These are phyloP conservation scores for Sarocladiaceae sp. DNA, from an alignment of 2,329 filamentous ascomycete genomes.

Conservation along the genomic window DNA sequence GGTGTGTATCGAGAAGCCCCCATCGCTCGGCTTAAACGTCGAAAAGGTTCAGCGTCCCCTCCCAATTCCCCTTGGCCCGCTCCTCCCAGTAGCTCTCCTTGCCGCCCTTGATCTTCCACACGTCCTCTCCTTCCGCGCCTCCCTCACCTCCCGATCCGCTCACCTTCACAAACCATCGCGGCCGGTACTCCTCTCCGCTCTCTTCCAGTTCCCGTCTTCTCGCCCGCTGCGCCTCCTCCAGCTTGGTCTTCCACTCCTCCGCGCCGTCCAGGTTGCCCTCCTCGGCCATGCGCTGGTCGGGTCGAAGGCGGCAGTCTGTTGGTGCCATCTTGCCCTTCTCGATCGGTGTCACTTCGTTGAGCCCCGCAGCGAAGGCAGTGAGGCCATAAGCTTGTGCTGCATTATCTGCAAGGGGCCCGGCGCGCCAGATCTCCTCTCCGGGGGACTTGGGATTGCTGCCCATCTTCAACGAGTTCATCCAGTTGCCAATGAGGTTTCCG, in stretches of 20 bases:
- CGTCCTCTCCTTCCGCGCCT: constrained; percentile 53
- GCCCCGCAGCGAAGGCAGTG: constrained; percentile 73
- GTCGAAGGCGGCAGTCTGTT: constrained; percentile 77
- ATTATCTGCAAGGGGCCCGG: constrained; percentile 70
- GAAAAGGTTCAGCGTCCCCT: constrained; percentile 47
- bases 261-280: constrained; percentile 75
- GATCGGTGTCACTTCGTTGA: constrained; percentile 82
- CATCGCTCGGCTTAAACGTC: too few relatives aligned
- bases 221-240: constrained; percentile 80
- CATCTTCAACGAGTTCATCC: constrained; percentile 69
- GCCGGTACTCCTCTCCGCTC: constrained; percentile 62
- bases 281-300: constrained; percentile 83
- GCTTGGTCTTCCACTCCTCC: constrained; percentile 71
- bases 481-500: constrained; percentile 70
- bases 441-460: constrained; percentile 55
- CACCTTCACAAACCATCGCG: constrained; percentile 78
- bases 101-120: constrained; percentile 71
- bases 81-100: constrained; percentile 95
- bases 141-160: constrained; percentile 27
- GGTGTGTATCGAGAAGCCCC: too few relatives aligned
- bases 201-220: constrained; percentile 72
- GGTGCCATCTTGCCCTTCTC: constrained; percentile 69
- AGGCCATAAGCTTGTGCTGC: constrained; percentile 78
- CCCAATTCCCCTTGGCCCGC: constrained; percentile 63
- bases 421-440: constrained; percentile 70